Percentiles rank a stretch among this genome's conserved stretches.
phyloP scores from a whole-genome alignment of 2,329 filamentous ascomycete genomes.

The Aspergillus sclerotialis region DNA sequence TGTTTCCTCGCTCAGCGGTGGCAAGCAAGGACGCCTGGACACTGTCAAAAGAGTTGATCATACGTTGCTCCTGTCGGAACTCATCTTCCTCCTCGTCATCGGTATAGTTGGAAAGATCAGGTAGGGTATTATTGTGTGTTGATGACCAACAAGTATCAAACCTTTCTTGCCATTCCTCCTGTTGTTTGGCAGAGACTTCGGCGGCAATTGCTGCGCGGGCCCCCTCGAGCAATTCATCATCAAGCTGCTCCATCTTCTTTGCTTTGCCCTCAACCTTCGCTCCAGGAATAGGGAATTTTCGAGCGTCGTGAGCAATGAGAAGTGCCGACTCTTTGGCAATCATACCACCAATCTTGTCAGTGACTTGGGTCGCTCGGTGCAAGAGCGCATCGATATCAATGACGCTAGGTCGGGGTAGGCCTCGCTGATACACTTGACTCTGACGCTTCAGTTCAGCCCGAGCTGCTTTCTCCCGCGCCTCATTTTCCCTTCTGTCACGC shows the following conservation, averaged over 20 bases:
- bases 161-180: slow-evolving; percentile 40
- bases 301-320: slow-evolving; percentile 75
- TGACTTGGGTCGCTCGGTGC: slow-evolving; percentile 52
- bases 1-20: slow-evolving; percentile 72
- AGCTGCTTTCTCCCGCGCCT: slow-evolving; percentile 56
- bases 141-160: slow-evolving; percentile 49
- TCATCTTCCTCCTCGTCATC: slow-evolving; percentile 67
- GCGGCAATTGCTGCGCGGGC: slow-evolving; percentile 71
- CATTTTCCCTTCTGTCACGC: slow-evolving; percentile 63
- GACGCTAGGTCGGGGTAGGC: slow-evolving; percentile 66
- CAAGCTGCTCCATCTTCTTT: slow-evolving; percentile 56
- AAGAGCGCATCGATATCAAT: slow-evolving; percentile 67
- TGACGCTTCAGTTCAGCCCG: slow-evolving; percentile 69
- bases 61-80: slow-evolving; percentile 48
- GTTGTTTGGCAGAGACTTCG: slow-evolving; percentile 52
- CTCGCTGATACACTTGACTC: slow-evolving; percentile 84
- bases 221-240: slow-evolving; percentile 64
- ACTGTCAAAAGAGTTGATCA: slow-evolving; percentile 66
- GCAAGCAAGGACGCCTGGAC: slow-evolving; percentile 67
- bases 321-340: slow-evolving; percentile 72
- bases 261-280: slow-evolving; percentile 57
- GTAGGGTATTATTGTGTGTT: slow-evolving; percentile 48
- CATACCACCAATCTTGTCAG: slow-evolving; percentile 59
- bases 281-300: slow-evolving; percentile 64
- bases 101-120: slow-evolving; percentile 73